Conservation (phyloP, 768 basidiomycete species). For the Trametes cinnabarina region DNA sequence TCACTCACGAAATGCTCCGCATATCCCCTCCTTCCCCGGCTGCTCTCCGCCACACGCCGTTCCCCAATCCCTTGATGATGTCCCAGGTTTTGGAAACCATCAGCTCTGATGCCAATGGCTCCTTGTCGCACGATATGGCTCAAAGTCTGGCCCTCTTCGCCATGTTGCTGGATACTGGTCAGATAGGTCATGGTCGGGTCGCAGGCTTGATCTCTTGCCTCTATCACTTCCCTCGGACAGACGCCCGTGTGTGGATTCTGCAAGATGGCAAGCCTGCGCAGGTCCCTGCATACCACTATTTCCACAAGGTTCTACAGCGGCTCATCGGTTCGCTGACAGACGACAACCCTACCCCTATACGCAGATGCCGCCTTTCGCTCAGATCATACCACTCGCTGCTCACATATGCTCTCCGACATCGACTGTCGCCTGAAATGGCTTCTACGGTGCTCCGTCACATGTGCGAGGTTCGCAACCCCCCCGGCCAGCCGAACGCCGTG, state of each 20-base stretch:
- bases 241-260: conserved; percentile 24
- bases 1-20: conserved; percentile 3
- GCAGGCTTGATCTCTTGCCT: conserved; percentile 46
- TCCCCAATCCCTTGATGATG: conserved; percentile 12
- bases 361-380: conserved; percentile 36
- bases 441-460: conserved; percentile 54
- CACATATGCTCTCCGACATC: conserved; percentile 63
- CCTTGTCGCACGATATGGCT: no score
- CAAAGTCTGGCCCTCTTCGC: conserved; percentile 65
- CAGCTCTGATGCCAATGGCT: conserved; percentile 27
- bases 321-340: conserved; percentile 19
- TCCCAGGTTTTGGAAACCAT: conserved; percentile 33
- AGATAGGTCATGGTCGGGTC: conserved; percentile 45
- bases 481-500: conserved; percentile 43
- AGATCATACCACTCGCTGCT: conserved; percentile 60
- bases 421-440: conserved; percentile 49
- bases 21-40: not conserved
- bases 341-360: not conserved
- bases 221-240: conserved; percentile 37
- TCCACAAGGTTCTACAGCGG: conserved; percentile 31
- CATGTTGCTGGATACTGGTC: conserved; percentile 46
- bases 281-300: conserved; percentile 30
- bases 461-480: conserved; percentile 39
- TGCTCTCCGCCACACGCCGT: not conserved
- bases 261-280: conserved; percentile 11